Evolutionary conservation across 2,329 filamentous ascomycete genomes (phyloP), one percentile per base, ranked within the genome.

Genomic region (Aspergillus brasiliensis): DNA sequence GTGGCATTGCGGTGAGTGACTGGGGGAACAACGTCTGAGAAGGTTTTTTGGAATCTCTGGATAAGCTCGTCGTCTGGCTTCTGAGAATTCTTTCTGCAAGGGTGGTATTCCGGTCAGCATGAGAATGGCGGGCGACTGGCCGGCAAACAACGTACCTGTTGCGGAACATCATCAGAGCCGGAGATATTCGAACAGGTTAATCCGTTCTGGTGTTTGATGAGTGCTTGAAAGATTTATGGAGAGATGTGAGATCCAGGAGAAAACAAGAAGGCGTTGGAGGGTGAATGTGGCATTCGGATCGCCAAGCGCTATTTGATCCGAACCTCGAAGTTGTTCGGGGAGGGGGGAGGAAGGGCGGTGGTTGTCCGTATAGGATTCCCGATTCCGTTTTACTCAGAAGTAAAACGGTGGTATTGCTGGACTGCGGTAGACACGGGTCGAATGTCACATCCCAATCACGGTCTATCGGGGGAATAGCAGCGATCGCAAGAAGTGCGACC

Each of bases 31-130:
- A 96, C 81, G 69, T 93, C 87, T 49, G 91, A 90, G 71, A 96
- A 97, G 67, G 86, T 88, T 71, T 91, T 86, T 75, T 91, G 91
- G 80, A 97, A 97, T 75, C 87, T 88, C 77, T 88, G 88, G 75
- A 95, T 88, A 72, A 97, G 84, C 70, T 93, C 91, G 73, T 93
- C 90, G 75, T 87, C 88, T 58, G 92, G 92, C 81, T 96, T 96
- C 77, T 92, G 91, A 58, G 90, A 88, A 76, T 86, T 92, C 71
- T 86, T 91, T 79, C 89, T 91, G 67, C 60, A 67, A 52, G 48
- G 23, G 55, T 54, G 51, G 59, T 23, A 37, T 31, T 46, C 11
- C 46, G n/a, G 62, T 68, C 49, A 68, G 65, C 56, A 46, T 52
- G n/a, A 19, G 46, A 13, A 23, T 38, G 40, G 53, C 23, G 23